Conservation (phyloP, 805 yeast species). For the Metschnikowia borealis region DNA sequence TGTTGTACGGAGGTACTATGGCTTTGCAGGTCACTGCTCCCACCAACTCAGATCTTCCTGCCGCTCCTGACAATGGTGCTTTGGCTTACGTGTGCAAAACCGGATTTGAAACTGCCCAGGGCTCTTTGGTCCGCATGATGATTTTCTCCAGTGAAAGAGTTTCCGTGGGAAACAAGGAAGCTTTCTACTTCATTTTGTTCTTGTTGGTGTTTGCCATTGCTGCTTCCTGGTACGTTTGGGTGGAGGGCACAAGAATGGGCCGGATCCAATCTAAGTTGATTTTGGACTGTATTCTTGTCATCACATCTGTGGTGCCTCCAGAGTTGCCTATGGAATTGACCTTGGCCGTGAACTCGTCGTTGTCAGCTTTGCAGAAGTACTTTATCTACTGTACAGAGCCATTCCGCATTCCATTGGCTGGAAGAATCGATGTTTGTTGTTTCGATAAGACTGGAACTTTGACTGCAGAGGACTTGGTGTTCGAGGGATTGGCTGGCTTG, state of each 20-base stretch:
- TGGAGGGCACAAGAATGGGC: constrained; percentile 93
- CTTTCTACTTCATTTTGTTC: constrained; percentile 87
- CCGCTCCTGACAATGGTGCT: constrained; percentile 90
- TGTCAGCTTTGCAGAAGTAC: constrained; percentile 80
- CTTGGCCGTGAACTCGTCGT: constrained; percentile 92
- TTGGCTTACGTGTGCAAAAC: constrained; percentile 86
- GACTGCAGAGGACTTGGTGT: constrained; percentile 93
- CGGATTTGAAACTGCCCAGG: constrained; percentile 98
- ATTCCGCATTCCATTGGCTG: constrained; percentile 95
- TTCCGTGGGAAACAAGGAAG: constrained; percentile 92
- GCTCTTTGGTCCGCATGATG: constrained; percentile 96
- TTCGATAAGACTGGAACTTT: constrained; percentile 98
- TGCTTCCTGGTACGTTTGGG: constrained; percentile 98
- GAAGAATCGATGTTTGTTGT: constrained; percentile 97
- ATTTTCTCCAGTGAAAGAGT: constrained; percentile 95
- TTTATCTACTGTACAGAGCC: constrained; percentile 97
- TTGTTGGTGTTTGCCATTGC: constrained; percentile 86
- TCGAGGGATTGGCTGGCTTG: constrained; percentile 94
- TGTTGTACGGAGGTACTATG: constrained; percentile 93
- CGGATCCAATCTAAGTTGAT: constrained; percentile 91
- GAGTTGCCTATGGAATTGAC: constrained; percentile 99
- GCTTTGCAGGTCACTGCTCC: constrained; percentile 86
- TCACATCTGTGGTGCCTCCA: constrained; percentile 98
- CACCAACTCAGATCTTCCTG: constrained; percentile 44
- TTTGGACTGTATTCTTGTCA: constrained; percentile 90